A percentile compares a stretch with the other conserved stretches of the same genome.
These are phyloP conservation scores for Fusarium musae DNA, from an alignment of 2,329 filamentous ascomycete genomes.

Conservation along the genomic window DNA sequence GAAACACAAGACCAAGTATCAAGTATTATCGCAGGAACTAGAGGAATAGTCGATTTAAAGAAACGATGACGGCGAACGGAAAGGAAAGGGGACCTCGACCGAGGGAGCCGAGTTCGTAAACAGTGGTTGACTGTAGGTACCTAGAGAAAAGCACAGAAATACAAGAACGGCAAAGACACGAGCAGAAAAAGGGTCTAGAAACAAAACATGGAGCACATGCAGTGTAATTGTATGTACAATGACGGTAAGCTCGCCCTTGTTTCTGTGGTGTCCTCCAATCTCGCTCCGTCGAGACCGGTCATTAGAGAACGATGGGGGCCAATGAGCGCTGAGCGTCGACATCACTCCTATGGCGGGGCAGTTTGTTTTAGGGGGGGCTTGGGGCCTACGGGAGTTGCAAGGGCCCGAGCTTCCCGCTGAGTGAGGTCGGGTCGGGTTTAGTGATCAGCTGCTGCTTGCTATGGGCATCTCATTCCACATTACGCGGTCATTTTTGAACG, in stretches of 20 bases:
- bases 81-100: conserved; percentile 9
- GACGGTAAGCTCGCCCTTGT: conserved; percentile 39
- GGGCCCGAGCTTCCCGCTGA: neutral
- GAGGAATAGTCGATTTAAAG: neutral
- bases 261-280: conserved; percentile 28
- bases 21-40: neutral
- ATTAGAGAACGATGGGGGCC: conserved; percentile 6
- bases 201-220: conserved; percentile 11
- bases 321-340: conserved; percentile 33
- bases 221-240: conserved; percentile 36
- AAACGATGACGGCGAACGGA: conserved; percentile 3
- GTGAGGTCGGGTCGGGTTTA: neutral
- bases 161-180: neutral
- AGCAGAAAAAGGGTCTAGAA: conserved; percentile 37
- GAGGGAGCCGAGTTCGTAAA: conserved; percentile 23
- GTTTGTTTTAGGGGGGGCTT: conserved; percentile 20
- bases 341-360: conserved; percentile 29
- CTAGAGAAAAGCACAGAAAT: conserved; percentile 7
- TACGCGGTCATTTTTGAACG: conserved; percentile 12
- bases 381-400: neutral
- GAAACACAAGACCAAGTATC: neutral
- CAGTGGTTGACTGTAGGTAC: neutral
- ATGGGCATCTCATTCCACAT: conserved; percentile 21
- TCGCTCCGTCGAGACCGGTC: conserved; percentile 24
- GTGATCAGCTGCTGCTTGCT: conserved; percentile 22